Base-by-base conservation (phyloP, 108 stramenopile genomes). In the Parietichytrium sp. region DNA sequence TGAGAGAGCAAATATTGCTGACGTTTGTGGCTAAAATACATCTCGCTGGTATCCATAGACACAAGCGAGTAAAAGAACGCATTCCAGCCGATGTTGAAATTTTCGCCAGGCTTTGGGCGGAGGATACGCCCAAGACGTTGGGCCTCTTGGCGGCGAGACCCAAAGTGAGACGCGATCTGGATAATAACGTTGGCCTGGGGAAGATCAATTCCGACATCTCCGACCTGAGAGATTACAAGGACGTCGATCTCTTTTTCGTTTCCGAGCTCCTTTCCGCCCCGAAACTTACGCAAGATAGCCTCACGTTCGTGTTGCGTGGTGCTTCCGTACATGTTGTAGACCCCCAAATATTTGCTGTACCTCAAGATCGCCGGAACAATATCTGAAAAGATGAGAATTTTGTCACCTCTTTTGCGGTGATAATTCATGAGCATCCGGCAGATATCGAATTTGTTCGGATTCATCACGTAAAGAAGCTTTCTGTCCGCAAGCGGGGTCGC, bases 141-240 rank as follows among this genome's bases (percentile, higher is more conserved):
- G 3, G 98, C 98, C 84, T 99, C 98, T 90, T 99, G 98, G 30
- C 97, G 93, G 7, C 98, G 92, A 55, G 95, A 94, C 29, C 97
- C 97, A 86, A 96, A 98, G 81, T 99, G 97, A 52, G 93, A 94
- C 54, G 96, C 96, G 6, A 99, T 96, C 86, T 99, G 98, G 54
- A 99, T 97, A 85, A 99, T 96, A 6, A 99, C 98, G 88, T 99
- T 99, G 81, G 98, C 98, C 72, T 98, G 96, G 33, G 98, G 98
- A 26, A 99, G 88, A 88, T 99, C 98, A 82, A 99, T 96, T 16
- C 95, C 94, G n/a, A 96, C 97, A 83, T 99, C 98, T 16, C 98
- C 98, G 54, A 99, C 98, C 77, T 95, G 94, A 54, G 91, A 92
- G 45, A 98, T 94, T 84, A 94, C 96, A 49, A 98, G 93, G 15